phyloP scores from a whole-genome alignment of 441 rosid genomes.

The Adansonia rubrostipa region DNA sequence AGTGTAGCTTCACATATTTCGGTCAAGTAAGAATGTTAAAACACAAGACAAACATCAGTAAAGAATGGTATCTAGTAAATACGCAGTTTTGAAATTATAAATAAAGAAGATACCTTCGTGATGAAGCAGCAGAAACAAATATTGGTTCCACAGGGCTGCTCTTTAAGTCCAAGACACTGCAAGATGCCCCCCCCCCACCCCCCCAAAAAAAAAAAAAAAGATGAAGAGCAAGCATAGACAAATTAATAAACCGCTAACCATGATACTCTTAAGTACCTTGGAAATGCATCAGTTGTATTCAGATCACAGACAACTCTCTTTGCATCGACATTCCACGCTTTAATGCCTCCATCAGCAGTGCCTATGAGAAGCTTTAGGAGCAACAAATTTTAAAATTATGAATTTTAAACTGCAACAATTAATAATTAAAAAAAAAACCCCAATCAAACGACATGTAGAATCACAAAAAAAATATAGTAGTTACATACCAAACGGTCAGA shows the following conservation, averaged over 20 bases:
- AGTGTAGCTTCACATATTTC: background rate
- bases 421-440: background rate
- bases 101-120: slow-evolving; percentile 45
- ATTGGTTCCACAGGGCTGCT: slow-evolving; percentile 82
- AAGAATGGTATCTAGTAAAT: background rate
- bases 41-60: background rate
- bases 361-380: slow-evolving; percentile 74
- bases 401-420: slow-evolving; percentile 15
- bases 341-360: slow-evolving; percentile 75
- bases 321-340: slow-evolving; percentile 84
- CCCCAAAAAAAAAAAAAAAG: background rate
- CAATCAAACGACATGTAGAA: background rate
- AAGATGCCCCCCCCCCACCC: background rate
- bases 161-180: slow-evolving; percentile 70
- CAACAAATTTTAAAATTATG: slow-evolving; percentile 29
- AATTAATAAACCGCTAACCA: slow-evolving; percentile 17
- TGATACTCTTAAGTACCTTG: slow-evolving; percentile 43
- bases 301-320: slow-evolving; percentile 84
- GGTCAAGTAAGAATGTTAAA: background rate
- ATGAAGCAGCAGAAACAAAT: slow-evolving; percentile 78
- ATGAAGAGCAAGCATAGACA: slow-evolving; percentile 11
- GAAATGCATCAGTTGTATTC: slow-evolving; percentile 59
- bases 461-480: background rate
- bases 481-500: slow-evolving; percentile 69
- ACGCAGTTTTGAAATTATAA: background rate